A percentile compares a stretch with the other conserved stretches of the same genome.
phyloP scores from a whole-genome alignment of 805 yeast genomes.

The Danielia oregonensis region DNA sequence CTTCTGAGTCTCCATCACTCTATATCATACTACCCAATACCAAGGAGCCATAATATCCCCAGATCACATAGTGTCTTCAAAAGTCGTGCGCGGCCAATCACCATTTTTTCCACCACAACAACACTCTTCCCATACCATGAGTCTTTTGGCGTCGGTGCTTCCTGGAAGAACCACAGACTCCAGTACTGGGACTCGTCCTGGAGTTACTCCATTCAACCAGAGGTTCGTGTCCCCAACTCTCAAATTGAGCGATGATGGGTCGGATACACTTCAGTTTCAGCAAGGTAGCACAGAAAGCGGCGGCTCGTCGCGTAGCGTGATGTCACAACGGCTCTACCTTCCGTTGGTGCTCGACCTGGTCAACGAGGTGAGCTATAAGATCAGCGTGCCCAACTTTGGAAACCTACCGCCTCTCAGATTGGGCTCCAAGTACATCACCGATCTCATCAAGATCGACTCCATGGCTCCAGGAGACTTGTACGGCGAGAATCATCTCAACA shows the following conservation, averaged over 20 bases:
- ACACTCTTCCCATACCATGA: constrained; percentile 9
- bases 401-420: constrained; percentile 51
- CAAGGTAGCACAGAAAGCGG: constrained; percentile 18
- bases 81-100: constrained; percentile 1
- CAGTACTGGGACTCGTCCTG: constrained; percentile 1
- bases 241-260: constrained; percentile 21
- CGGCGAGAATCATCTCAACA: constrained; percentile 53
- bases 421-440: constrained; percentile 62
- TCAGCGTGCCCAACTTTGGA: constrained; percentile 47
- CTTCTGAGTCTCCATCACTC: too few species aligned
- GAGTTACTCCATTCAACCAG: constrained; percentile 1
- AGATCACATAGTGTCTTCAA: too few species aligned
- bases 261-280: constrained; percentile 30
- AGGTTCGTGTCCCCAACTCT: constrained; percentile 33
- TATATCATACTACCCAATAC: too few species aligned
- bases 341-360: constrained; percentile 32
- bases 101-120: constrained; percentile 3
- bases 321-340: constrained; percentile 30
- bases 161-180: constrained; percentile 8
- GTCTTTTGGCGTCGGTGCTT: constrained; percentile 18
- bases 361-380: constrained; percentile 41
- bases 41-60: too few species aligned
- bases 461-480: constrained; percentile 55
- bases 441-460: constrained; percentile 55
- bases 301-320: constrained; percentile 19